Evolutionary conservation across 805 yeast genomes (phyloP), one percentile per base, ranked within the genome.

Genomic region (Wickerhamiella brachini): DNA sequence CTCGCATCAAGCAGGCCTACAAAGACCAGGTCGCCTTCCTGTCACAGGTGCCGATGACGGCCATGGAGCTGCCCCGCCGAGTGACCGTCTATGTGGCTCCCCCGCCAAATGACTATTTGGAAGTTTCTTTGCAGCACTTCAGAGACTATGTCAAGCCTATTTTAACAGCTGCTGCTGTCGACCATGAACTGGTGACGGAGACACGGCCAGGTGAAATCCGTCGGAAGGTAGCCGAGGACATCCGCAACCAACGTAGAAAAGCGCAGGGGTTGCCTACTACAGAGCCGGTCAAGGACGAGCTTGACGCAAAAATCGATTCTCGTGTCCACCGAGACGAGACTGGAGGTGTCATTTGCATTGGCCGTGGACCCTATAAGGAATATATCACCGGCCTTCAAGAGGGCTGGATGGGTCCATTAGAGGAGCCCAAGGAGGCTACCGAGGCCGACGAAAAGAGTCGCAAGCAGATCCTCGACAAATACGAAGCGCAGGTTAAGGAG

Each of bases 281-380:
- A 6, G 53, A 52, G 62, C 24, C 45, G n/a, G 38, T 39, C 4
- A 48, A 50, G 10, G 63, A 59, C 24, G 64, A 61, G 15, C 66
- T 65, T 29, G 64, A 65, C n/a, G 66, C 65, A 45, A 56, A 53
- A 39, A 53, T 62, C 23, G 62, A 57, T 21, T 49, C 60, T 12
- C 65, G 72, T 47, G 62, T 67, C 23, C 71, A 68, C 8, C 62
- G 70, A 34, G 77, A 76, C 56, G 55, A 57, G 7, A 60, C 77
- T 8, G 97, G 97, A 23, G 98, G 97, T 44, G 82, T 88, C 12
- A 75, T 93, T 20, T 85, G 96, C 63, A 69, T 93, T 23, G 99
- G 99, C 4, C 76, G 99, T 64, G 98, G 98, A 52, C 90, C 97
- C 0, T 93, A 78, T 65, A 90, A 90, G 65, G 99, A 93, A 71